A percentile compares a stretch with the other conserved stretches of the same genome.
These are phyloP conservation scores for Fusarium sp. DNA, from an alignment of 2,329 filamentous ascomycete species.

Conservation along the genomic window DNA sequence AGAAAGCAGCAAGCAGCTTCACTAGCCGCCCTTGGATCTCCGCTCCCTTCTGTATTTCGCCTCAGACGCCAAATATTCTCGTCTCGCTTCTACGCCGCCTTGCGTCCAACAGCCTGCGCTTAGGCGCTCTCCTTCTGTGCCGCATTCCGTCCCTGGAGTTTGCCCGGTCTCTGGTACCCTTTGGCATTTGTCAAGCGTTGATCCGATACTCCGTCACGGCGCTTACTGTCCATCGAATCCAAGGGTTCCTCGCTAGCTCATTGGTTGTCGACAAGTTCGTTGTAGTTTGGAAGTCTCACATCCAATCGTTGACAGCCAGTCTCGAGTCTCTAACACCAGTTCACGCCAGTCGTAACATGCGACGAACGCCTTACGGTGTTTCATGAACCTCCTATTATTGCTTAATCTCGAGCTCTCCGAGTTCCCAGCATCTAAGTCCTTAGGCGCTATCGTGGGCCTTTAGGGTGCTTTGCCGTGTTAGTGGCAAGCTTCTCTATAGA, in stretches of 20 bases:
- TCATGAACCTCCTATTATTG: conserved; percentile 42
- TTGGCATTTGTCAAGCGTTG: conserved; percentile 35
- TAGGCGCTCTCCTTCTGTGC: conserved; percentile 38
- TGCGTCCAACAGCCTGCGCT: conserved; percentile 21
- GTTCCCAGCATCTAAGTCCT: conserved; percentile 19
- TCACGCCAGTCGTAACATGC: conserved; percentile 43
- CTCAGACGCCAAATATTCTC: conserved; percentile 18
- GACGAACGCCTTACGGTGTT: conserved; percentile 40
- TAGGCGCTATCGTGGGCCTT: conserved; percentile 45
- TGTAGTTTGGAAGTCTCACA: conserved; percentile 35
- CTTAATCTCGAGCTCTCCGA: conserved; percentile 24
- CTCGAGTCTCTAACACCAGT: conserved; percentile 20
- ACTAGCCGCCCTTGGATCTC: conserved; percentile 32
- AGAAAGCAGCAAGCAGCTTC: conserved; percentile 21
- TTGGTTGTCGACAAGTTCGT: conserved; percentile 36
- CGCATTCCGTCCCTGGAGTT: conserved; percentile 36
- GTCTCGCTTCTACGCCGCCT: conserved; percentile 14
- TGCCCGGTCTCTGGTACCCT: conserved; percentile 22
- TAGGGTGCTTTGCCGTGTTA: conserved; percentile 30
- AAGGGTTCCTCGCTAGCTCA: conserved; percentile 20
- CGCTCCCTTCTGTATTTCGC: conserved; percentile 24
- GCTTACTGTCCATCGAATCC: conserved; percentile 37
- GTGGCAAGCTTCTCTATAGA: conserved; percentile 17
- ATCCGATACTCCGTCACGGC: conserved; percentile 30
- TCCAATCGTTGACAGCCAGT: conserved; percentile 33